Evolutionary conservation across 306 rosid species (phyloP).

Genomic region (Glycine soja): DNA sequence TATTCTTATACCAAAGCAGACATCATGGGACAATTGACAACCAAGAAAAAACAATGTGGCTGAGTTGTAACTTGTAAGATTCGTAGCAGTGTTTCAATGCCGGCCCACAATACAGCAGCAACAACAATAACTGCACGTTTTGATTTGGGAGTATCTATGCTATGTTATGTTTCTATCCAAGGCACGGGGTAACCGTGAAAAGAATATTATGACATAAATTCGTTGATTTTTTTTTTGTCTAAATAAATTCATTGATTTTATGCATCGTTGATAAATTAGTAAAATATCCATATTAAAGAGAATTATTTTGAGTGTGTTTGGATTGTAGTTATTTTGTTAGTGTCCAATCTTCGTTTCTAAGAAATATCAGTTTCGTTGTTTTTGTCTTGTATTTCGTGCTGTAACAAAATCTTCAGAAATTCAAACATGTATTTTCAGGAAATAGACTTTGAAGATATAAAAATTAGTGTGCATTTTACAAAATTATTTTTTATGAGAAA

Average conservation of each 20-base stretch:
- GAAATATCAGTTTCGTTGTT: no score
- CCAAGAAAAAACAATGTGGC: neutral
- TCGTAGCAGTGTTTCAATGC: conserved; percentile 36
- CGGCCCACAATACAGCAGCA: conserved; percentile 11
- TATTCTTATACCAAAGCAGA: neutral
- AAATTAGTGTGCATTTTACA: neutral
- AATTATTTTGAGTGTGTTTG: neutral
- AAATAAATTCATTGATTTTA: no score
- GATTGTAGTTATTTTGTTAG: no score
- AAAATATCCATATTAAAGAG: neutral
- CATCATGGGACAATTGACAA: conserved; percentile 34
- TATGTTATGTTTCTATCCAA: neutral
- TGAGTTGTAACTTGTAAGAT: conserved; percentile 24
- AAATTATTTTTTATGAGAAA: no score
- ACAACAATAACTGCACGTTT: neutral
- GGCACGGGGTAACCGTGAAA: neutral
- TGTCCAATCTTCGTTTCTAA: no score
- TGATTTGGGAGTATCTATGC: neutral
- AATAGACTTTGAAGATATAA: neutral
- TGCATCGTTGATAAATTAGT: no score
- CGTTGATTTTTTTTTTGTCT: neutral
- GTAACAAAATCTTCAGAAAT: no score
- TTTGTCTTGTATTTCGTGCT: no score
- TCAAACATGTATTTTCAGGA: no score
- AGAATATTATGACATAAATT: neutral